phyloP scores from a whole-genome alignment of 768 basidiomycete genomes.

The Phlegmacium glaucopus region DNA sequence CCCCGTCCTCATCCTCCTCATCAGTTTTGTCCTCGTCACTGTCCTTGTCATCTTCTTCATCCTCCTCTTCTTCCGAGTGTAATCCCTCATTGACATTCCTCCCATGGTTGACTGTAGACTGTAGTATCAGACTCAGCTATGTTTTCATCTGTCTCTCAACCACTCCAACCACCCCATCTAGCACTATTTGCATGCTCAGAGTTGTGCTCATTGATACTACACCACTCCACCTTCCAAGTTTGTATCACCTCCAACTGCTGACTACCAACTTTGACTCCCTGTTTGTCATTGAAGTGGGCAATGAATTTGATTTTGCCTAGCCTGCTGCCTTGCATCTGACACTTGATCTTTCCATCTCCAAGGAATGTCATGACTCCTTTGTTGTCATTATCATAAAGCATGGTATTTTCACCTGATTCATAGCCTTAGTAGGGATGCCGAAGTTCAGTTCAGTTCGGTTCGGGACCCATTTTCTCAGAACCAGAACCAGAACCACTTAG shows the following conservation, averaged over 20 bases:
- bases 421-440: too few relatives aligned
- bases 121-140: constrained; percentile 16
- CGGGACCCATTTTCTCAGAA: too few relatives aligned
- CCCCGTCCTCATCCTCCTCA: too few relatives aligned
- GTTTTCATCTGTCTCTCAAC: constrained; percentile 8
- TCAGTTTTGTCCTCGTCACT: too few relatives aligned
- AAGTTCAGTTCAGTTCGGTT: too few relatives aligned
- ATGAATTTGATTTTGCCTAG: constrained; percentile 16
- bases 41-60: too few relatives aligned
- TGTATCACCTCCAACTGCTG: constrained; percentile 6
- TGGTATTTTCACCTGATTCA: constrained; percentile 13
- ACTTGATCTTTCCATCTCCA: constrained; percentile 17
- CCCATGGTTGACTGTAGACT: not conserved
- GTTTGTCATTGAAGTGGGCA: constrained; percentile 3
- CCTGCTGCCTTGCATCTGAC: constrained; percentile 10
- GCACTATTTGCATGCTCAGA: not conserved
- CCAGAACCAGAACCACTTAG: too few relatives aligned
- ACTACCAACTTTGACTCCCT: not conserved
- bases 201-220: constrained; percentile 12
- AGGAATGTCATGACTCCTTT: constrained; percentile 18
- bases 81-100: too few relatives aligned
- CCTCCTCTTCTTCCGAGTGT: too few relatives aligned
- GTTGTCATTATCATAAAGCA: constrained; percentile 15
- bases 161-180: constrained; percentile 19
- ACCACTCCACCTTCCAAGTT: constrained; percentile 19